phyloP scores from a whole-genome alignment of 345 rosid genomes.

The Passiflora organensis region DNA sequence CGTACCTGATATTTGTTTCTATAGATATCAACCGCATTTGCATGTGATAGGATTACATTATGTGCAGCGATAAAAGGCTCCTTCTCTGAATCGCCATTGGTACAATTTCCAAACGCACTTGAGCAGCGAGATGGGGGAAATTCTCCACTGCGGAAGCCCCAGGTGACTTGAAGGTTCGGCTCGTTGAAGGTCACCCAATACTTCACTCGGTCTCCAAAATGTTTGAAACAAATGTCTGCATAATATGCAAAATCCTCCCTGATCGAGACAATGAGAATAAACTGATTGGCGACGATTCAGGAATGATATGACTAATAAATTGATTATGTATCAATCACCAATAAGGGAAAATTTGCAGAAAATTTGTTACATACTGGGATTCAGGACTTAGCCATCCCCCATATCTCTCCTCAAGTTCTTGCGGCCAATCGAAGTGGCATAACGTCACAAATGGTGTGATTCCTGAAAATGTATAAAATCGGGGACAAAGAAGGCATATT shows the following conservation, averaged over 20 bases:
- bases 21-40: constrained; percentile 46
- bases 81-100: constrained; percentile 39
- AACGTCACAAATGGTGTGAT: constrained; percentile 73
- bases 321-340: too few species aligned
- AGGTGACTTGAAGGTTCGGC: constrained; percentile 45
- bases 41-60: constrained; percentile 59
- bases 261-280: constrained; percentile 2
- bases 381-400: constrained; percentile 68
- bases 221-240: constrained; percentile 48
- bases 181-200: constrained; percentile 62
- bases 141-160: constrained; percentile 45
- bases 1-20: constrained; percentile 50
- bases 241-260: constrained; percentile 60
- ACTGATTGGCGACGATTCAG: too few species aligned
- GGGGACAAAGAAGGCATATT: not conserved
- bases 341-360: not conserved
- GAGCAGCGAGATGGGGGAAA: constrained; percentile 65
- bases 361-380: constrained; percentile 36
- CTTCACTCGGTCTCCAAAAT: constrained; percentile 56
- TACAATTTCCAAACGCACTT: constrained; percentile 47
- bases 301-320: too few species aligned
- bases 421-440: constrained; percentile 70
- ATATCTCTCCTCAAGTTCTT: constrained; percentile 64
- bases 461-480: constrained; percentile 62
- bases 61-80: constrained; percentile 61